Evolutionary conservation across 164 flowering plant species (phyloP).

Genomic region (Macadamia integrifolia): DNA sequence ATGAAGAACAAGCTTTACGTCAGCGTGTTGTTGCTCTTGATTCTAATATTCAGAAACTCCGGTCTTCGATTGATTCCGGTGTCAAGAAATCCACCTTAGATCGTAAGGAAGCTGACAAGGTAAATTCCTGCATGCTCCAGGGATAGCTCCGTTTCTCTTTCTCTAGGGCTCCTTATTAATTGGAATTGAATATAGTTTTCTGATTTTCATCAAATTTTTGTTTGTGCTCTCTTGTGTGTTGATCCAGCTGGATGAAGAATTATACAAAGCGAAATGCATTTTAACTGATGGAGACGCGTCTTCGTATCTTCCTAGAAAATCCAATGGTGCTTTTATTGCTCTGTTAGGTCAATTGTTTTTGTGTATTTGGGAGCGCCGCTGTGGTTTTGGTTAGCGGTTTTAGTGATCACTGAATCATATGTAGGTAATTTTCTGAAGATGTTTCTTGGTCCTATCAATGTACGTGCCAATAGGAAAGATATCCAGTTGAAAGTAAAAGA

Average conservation of each 20-base stretch:
- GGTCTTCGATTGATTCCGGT: slow-evolving; percentile 29
- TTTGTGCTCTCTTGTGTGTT: neutral
- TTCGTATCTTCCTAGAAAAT: slow-evolving; percentile 40
- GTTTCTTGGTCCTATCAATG: slow-evolving; percentile 93
- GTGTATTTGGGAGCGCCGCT: neutral
- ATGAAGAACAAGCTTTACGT: slow-evolving; percentile 59
- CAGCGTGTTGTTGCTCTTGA: slow-evolving; percentile 52
- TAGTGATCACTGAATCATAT: neutral
- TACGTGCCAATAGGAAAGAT: slow-evolving; percentile 76
- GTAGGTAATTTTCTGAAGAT: slow-evolving; percentile 75
- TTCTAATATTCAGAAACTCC: slow-evolving; percentile 39
- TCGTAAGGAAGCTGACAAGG: slow-evolving; percentile 50
- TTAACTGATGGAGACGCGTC: slow-evolving; percentile 44
- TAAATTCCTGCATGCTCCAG: neutral
- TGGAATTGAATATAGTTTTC: too few relatives aligned
- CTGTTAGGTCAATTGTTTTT: neutral
- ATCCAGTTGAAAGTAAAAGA: slow-evolving; percentile 87
- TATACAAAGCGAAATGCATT: slow-evolving; percentile 29
- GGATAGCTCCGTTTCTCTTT: neutral
- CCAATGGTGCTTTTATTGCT: slow-evolving; percentile 29
- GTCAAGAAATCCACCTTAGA: slow-evolving; percentile 26
- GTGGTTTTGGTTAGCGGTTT: neutral
- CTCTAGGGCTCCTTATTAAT: neutral
- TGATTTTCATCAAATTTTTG: neutral
- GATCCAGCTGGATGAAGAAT: slow-evolving; percentile 37